These are phyloP conservation scores for Hypsizygus marmoreus DNA, from an alignment of 768 basidiomycete species.

Conservation along the genomic window DNA sequence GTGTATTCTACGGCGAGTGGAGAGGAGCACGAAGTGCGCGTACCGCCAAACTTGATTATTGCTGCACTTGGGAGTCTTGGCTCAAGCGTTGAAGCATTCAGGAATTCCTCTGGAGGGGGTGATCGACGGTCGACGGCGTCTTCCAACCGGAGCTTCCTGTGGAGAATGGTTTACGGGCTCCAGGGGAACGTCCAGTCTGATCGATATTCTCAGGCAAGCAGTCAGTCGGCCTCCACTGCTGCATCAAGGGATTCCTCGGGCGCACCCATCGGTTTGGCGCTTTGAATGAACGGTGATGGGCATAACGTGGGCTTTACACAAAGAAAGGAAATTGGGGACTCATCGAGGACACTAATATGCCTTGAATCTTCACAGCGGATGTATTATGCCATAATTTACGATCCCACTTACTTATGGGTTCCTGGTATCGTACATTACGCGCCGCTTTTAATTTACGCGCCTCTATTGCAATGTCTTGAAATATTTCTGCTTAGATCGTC, in stretches of 20 bases:
- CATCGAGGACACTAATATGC: constrained; percentile 8
- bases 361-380: constrained; percentile 3
- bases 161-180: constrained; percentile 8
- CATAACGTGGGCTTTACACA: constrained; percentile 9
- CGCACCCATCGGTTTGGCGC: constrained; percentile 19
- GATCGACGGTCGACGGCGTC: constrained; percentile 20
- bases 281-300: constrained; percentile 10
- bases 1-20: constrained; percentile 32
- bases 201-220: constrained; percentile 18
- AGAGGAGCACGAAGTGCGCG: constrained; percentile 28
- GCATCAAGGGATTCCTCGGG: constrained; percentile 16
- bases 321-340: constrained; percentile 1
- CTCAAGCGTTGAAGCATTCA: constrained; percentile 16
- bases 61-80: constrained; percentile 34
- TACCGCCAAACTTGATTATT: constrained; percentile 34
- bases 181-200: constrained; percentile 9
- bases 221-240: constrained; percentile 3
- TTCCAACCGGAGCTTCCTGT: constrained; percentile 19
- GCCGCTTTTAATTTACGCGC: constrained; percentile 4
- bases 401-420: constrained; percentile 8
- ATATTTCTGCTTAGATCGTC: constrained; percentile 48
- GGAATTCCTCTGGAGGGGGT: constrained; percentile 14
- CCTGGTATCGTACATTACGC: constrained; percentile 3
- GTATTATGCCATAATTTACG: constrained; percentile 10
- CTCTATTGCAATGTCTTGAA: constrained; percentile 57